These are phyloP conservation scores for Agaricus bisporus DNA, from an alignment of 768 basidiomycete genomes.

Conservation along the genomic window DNA sequence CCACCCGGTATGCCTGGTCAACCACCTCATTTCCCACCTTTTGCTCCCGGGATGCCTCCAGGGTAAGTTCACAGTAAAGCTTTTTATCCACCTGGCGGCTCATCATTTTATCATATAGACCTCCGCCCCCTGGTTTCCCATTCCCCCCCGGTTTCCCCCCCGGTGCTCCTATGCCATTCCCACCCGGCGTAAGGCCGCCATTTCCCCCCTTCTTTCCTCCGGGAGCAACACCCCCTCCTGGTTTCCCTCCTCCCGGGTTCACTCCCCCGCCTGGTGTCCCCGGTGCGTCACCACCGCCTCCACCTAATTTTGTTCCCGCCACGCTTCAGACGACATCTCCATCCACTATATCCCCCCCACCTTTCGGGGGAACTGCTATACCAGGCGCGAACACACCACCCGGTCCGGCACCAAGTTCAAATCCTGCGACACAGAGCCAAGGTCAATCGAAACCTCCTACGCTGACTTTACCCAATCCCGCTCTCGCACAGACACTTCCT, in stretches of 20 bases:
- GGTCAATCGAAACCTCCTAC: constrained; percentile 21
- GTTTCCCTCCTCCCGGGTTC: constrained; percentile 11
- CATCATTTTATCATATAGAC: constrained; percentile 22
- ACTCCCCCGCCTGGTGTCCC: constrained; percentile 13
- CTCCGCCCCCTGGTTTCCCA: constrained; percentile 50
- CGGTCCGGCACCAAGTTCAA: too few species aligned
- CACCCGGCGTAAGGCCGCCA: constrained; percentile 26
- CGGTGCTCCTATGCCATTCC: constrained; percentile 18
- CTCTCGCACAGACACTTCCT: constrained; percentile 59
- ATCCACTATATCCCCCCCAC: not conserved
- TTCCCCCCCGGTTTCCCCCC: constrained; percentile 41
- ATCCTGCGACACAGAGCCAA: constrained; percentile 1
- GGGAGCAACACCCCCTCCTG: constrained; percentile 15
- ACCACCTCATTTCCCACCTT: constrained; percentile 51
- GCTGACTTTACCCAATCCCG: constrained; percentile 48
- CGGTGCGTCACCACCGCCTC: constrained; percentile 14
- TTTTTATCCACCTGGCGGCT: constrained; percentile 10
- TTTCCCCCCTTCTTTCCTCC: constrained; percentile 22
- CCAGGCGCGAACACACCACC: not conserved
- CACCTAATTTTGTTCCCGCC: constrained; percentile 17
- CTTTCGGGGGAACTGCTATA: not conserved
- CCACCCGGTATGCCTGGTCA: constrained; percentile 38
- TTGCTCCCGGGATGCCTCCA: constrained; percentile 46
- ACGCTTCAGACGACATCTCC: not conserved
- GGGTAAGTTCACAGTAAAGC: constrained; percentile 34